Conservation (phyloP, 768 basidiomycete species). For the Tricholoma flavovirens region DNA sequence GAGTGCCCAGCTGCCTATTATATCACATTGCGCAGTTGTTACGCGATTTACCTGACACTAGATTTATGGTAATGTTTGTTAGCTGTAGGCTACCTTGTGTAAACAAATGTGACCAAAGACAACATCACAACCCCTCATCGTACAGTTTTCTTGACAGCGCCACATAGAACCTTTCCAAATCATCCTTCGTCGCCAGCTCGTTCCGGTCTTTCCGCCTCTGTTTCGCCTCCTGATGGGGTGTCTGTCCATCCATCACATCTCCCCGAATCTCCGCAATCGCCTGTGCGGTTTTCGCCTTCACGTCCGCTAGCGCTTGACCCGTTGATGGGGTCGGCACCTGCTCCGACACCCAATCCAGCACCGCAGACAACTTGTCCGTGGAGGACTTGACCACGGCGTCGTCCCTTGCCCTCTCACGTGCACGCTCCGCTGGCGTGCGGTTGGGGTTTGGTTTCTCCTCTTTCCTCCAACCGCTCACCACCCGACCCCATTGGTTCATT, state of each 20-base stretch:
- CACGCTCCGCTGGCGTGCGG: constrained; percentile 13
- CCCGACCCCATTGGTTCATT: constrained; percentile 57
- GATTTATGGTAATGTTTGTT: not conserved
- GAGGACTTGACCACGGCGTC: constrained; percentile 61
- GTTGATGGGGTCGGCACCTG: constrained; percentile 43
- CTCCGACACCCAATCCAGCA: constrained; percentile 78
- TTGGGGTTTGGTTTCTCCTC: constrained; percentile 33
- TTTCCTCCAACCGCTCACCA: constrained; percentile 56
- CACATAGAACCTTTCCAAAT: constrained; percentile 86
- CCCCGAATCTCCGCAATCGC: constrained; percentile 15
- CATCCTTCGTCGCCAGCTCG: constrained; percentile 61
- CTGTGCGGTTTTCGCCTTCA: constrained; percentile 3
- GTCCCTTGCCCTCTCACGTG: constrained; percentile 14
- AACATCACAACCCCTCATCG: constrained; percentile 72
- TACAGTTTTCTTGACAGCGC: constrained; percentile 86
- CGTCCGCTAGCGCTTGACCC: constrained; percentile 10
- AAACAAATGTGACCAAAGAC: not conserved
- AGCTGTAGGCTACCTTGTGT: not conserved
- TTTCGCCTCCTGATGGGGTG: constrained; percentile 19
- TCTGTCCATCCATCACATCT: constrained; percentile 16
- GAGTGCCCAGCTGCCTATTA: too few species aligned
- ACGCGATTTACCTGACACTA: too few species aligned
- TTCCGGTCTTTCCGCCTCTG: constrained; percentile 26
- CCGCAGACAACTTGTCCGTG: constrained; percentile 65
- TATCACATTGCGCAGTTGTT: too few species aligned